Evolutionary conservation across 176 grass and related monocot genomes (phyloP), one percentile per base, ranked within the genome.

Genomic region (Musa acuminata): DNA sequence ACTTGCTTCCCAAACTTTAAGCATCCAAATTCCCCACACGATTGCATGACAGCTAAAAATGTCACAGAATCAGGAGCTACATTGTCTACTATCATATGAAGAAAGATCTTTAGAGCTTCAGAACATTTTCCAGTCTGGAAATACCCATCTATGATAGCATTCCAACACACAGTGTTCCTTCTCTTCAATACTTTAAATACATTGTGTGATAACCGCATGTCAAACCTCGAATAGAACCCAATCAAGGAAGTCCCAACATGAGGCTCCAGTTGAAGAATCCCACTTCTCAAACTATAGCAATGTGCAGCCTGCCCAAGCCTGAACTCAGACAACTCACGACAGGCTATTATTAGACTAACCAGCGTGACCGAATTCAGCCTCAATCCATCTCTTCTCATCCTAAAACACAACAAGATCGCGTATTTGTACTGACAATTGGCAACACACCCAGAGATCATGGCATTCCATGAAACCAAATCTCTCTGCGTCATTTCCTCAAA

Each of bases 381-480:
- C 53, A 80, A 26, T 21, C 68, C 78, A 11, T 49, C 55, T 19
- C 43, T 60, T 72, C 55, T 79, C 77, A 79, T 79, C 68, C 77
- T 58, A 59, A 16, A 10, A 51, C 49, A 79, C 6, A 79, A 27
- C 17, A 51, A 62, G 50, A 80, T 62, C 16, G 78, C 53, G 52
- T 72, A 67, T 50, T 64, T 29, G 52, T 27, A 63, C 35, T 13
- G n/a, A 10, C 11, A 57, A 52, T 72, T 80, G 6, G 21, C 55
- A 24, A 62, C 55, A 16, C 55, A 63, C 7, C 78, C 78, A 26
- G 66, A 72, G 20, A 72, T 72, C 67, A 80, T 80, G n/a, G 69
- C 55, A 13, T 80, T 80, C 78, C 78, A 80, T 10, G 55, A 80
- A 55, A 63, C 68, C 67, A 72, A 72, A 62, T 80, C 78, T 80